phyloP scores from a whole-genome alignment of 140 eudicot species.

The Senecio squalidus region DNA sequence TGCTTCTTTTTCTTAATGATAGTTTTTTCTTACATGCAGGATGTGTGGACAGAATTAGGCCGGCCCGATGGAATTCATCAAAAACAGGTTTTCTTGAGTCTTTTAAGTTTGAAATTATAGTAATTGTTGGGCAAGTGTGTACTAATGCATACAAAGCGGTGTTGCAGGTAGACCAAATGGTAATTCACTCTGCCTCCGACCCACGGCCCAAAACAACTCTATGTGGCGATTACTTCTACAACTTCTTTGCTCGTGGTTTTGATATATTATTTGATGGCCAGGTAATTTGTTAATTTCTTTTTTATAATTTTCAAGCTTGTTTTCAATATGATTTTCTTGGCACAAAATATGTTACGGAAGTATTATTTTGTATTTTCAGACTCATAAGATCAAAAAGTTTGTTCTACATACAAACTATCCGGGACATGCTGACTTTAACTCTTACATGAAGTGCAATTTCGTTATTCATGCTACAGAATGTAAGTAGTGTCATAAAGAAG shows the following conservation, averaged over 20 bases:
- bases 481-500: slow-evolving; percentile 29
- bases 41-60: slow-evolving; percentile 88
- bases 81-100: slow-evolving; percentile 56
- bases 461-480: slow-evolving; percentile 58
- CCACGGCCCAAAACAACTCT: slow-evolving; percentile 82
- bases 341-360: not conserved
- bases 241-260: slow-evolving; percentile 82
- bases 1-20: not conserved
- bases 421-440: slow-evolving; percentile 94
- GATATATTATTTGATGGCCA: slow-evolving; percentile 96
- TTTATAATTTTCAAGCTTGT: not conserved
- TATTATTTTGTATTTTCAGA: slow-evolving; percentile 40
- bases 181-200: slow-evolving; percentile 92
- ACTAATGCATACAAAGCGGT: not conserved
- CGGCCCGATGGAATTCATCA: slow-evolving; percentile 90
- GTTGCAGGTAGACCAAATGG: slow-evolving; percentile 94
- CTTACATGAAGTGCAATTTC: slow-evolving; percentile 93
- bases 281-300: slow-evolving; percentile 30
- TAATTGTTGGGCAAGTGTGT: not conserved
- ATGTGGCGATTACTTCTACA: slow-evolving; percentile 93
- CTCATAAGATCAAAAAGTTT: slow-evolving; percentile 87
- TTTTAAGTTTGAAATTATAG: not conserved
- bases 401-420: slow-evolving; percentile 95
- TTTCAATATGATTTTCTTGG: not conserved
- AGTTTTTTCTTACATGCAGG: slow-evolving; percentile 34